phyloP scores from a whole-genome alignment of 2,329 filamentous ascomycete genomes.

The Aspergillus sp. region DNA sequence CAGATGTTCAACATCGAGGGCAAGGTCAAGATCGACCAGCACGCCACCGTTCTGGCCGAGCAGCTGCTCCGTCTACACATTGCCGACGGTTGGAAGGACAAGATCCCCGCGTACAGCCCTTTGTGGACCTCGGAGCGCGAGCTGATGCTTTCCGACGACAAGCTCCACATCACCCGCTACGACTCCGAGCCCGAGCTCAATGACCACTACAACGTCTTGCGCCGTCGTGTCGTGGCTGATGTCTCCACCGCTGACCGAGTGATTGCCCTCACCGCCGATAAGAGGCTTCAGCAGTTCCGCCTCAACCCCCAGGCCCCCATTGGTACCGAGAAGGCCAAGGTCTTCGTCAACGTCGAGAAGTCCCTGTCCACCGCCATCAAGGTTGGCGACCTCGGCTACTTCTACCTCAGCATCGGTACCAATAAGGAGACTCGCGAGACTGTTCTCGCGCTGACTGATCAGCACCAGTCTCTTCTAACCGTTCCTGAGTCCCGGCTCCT shows the following conservation, averaged over 20 bases:
- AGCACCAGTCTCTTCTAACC: not conserved
- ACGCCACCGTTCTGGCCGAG: not conserved
- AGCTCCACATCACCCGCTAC: not conserved
- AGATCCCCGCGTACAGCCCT: not conserved
- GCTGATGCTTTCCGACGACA: not conserved
- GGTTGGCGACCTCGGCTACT: not conserved
- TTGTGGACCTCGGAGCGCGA: not conserved
- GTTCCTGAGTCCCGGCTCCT: not conserved
- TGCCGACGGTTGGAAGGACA: not conserved
- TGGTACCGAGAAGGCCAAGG: not conserved
- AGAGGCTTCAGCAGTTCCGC: not conserved
- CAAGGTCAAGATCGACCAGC: not conserved
- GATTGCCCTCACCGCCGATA: not conserved
- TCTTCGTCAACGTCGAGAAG: not conserved
- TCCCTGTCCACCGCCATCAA: not conserved
- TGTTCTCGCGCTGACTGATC: not conserved
- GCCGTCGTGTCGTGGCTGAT: not conserved
- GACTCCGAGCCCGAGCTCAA: not conserved
- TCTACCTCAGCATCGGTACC: not conserved
- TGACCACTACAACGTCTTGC: not conserved
- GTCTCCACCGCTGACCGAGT: not conserved
- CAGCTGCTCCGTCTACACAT: not conserved
- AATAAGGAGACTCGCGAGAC: not conserved
- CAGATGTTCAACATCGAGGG: slow-evolving; percentile 6
- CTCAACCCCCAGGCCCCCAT: not conserved